Conservation (phyloP, 2,329 filamentous ascomycete genomes). For the Penicillium sp. region DNA sequence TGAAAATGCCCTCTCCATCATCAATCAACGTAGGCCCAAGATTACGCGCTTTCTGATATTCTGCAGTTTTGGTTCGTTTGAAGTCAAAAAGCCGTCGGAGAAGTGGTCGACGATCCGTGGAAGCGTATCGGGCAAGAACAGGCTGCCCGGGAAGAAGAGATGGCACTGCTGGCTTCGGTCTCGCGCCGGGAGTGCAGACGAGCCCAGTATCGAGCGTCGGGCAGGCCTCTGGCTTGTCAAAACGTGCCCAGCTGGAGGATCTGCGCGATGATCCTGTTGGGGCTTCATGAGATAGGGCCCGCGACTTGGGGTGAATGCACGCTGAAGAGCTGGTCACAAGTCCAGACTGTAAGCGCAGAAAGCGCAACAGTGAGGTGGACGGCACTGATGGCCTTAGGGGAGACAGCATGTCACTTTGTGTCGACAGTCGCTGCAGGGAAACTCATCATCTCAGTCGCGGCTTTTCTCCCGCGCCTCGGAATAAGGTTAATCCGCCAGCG, state of each 20-base stretch:
- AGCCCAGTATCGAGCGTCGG: constrained; percentile 30
- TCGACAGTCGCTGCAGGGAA: constrained; percentile 6
- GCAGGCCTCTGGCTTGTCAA: constrained; percentile 17
- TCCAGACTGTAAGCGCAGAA: constrained; percentile 66
- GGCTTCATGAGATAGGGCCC: constrained; percentile 13
- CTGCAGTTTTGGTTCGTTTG: constrained; percentile 29
- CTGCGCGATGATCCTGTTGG: constrained; percentile 16
- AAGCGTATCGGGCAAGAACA: constrained; percentile 25
- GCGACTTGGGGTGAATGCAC: constrained; percentile 19
- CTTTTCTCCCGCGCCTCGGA: constrained; percentile 18
- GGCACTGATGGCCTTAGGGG: constrained; percentile 42
- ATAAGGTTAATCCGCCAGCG: constrained; percentile 37
- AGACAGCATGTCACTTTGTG: constrained; percentile 36
- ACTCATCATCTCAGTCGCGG: constrained; percentile 13
- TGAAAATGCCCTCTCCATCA: constrained; percentile 59
- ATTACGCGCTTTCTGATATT: constrained; percentile 48
- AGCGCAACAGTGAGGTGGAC: constrained; percentile 60
- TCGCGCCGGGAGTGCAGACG: constrained; percentile 18
- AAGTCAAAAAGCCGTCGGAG: constrained; percentile 36
- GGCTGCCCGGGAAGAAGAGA: constrained; percentile 5
- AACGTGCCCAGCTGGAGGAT: constrained; percentile 21
- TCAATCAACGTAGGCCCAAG: constrained; percentile 57
- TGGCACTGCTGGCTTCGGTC: constrained; percentile 4
- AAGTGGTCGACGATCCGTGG: constrained; percentile 32
- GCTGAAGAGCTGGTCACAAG: constrained; percentile 41